Percentiles rank a stretch among this genome's conserved stretches.
Conservation (phyloP, 345 rosid species). For the Cardamine resedifolia region DNA sequence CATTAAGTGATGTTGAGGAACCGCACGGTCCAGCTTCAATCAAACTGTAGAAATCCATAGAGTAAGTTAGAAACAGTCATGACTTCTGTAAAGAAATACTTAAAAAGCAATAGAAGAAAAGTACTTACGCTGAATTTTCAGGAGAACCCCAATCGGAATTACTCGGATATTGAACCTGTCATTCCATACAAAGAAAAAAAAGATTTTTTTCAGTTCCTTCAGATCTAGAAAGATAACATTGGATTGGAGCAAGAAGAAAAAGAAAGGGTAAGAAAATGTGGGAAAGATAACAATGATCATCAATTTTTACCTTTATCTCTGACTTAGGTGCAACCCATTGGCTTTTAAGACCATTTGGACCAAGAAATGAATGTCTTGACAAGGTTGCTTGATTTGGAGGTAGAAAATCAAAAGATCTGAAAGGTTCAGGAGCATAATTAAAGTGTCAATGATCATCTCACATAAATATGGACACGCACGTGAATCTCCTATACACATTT, state of each 20-base stretch:
- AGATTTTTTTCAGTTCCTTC: conserved; percentile 19
- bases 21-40: conserved; percentile 50
- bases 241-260: background rate
- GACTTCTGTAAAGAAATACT: background rate
- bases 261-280: background rate
- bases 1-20: conserved; percentile 45
- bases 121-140: conserved; percentile 53
- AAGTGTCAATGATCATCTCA: background rate
- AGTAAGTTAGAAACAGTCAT: conserved; percentile 34
- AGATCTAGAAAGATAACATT: conserved; percentile 2
- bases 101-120: background rate
- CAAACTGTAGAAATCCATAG: conserved; percentile 29
- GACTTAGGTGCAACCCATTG: conserved; percentile 84
- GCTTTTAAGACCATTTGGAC: conserved; percentile 86
- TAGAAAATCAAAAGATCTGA: conserved; percentile 71
- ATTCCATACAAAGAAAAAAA: conserved; percentile 25
- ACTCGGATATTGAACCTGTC: conserved; percentile 85
- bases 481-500: background rate
- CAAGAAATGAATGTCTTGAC: conserved; percentile 89
- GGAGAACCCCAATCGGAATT: conserved; percentile 48
- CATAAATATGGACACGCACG: background rate
- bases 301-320: conserved; percentile 59
- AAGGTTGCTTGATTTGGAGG: conserved; percentile 82
- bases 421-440: conserved; percentile 3
- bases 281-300: background rate